Evolutionary conservation across 1,284 basidiomycete species (phyloP).

Genomic region (Xerocomus nothofagi): DNA sequence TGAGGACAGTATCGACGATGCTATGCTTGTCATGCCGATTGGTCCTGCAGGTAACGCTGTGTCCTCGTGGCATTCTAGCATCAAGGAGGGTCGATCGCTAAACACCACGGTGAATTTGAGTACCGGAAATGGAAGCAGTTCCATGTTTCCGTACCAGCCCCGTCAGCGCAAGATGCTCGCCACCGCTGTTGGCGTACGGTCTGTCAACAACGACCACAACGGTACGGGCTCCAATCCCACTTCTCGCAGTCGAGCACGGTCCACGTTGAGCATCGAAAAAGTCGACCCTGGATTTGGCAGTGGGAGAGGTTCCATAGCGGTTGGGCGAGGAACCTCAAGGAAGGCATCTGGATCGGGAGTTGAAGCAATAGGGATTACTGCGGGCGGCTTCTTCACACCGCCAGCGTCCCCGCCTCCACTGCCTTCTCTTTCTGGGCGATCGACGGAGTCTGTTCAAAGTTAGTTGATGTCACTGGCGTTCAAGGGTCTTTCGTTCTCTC

Average conservation of each 20-base stretch:
- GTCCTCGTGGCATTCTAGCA: conserved; percentile 8
- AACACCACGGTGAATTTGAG: conserved; percentile 5
- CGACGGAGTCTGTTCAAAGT: conserved; percentile 4
- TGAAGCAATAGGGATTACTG: conserved; percentile 68
- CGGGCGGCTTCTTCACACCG: conserved; percentile 71
- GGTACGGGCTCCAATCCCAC: conserved; percentile 18
- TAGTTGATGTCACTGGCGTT: background rate
- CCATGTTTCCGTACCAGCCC: conserved; percentile 37
- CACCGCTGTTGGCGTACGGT: conserved; percentile 29
- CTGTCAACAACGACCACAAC: conserved; percentile 33
- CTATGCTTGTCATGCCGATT: conserved; percentile 72
- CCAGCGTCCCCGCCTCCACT: conserved; percentile 44
- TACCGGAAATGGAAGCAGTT: background rate
- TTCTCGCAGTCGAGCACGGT: conserved; percentile 47
- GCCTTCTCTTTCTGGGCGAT: background rate
- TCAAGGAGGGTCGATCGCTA: conserved; percentile 12
- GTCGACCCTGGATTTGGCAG: conserved; percentile 36
- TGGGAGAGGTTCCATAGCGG: conserved; percentile 57
- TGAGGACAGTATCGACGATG: conserved; percentile 70
- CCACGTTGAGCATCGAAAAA: conserved; percentile 61
- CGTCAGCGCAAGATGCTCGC: conserved; percentile 38
- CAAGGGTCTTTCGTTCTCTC: background rate
- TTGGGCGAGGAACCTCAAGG: conserved; percentile 60
- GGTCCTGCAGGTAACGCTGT: conserved; percentile 41
- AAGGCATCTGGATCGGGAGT: conserved; percentile 68